These are phyloP conservation scores for Penicillium sclerotigenum DNA, from an alignment of 2,329 filamentous ascomycete genomes.

Conservation along the genomic window DNA sequence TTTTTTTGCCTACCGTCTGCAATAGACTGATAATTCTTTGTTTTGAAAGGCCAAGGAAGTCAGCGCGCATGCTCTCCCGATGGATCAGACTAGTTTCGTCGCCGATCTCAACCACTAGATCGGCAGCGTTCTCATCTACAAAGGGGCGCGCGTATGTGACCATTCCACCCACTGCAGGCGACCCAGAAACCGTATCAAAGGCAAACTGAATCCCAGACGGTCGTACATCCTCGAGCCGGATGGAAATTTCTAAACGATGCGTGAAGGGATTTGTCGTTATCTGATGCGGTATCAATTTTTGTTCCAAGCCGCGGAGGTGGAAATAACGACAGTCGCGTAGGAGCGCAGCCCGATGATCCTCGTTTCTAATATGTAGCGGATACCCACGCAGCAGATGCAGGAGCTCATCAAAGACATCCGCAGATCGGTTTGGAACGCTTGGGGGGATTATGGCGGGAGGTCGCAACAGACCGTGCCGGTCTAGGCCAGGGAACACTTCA, in stretches of 20 bases:
- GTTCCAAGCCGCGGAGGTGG: constrained; percentile 86
- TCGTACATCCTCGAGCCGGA: constrained; percentile 82
- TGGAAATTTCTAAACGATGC: constrained; percentile 67
- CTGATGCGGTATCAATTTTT: constrained; percentile 73
- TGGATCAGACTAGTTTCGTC: constrained; percentile 62
- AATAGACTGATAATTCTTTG: constrained; percentile 69
- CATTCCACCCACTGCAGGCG: constrained; percentile 46
- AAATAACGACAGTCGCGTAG: constrained; percentile 88
- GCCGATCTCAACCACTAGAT: constrained; percentile 78
- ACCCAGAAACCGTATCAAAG: constrained; percentile 41
- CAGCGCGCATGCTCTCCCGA: constrained; percentile 55
- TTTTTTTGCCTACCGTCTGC: constrained; percentile 76
- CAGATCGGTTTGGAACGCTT: constrained; percentile 72
- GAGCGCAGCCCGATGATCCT: constrained; percentile 72
- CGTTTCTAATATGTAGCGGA: constrained; percentile 70
- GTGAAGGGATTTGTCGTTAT: constrained; percentile 72
- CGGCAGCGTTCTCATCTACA: constrained; percentile 69
- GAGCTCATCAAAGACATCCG: constrained; percentile 80
- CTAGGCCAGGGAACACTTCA: constrained; percentile 81
- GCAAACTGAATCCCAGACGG: constrained; percentile 75
- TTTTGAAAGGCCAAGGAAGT: constrained; percentile 71
- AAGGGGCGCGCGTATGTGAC: constrained; percentile 82
- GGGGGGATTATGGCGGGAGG: constrained; percentile 85
- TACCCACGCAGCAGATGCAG: constrained; percentile 81
- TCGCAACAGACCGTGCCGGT: constrained; percentile 72